Base-by-base conservation (phyloP, 495 filamentous ascomycete species). In the Cairneyella variabilis region DNA sequence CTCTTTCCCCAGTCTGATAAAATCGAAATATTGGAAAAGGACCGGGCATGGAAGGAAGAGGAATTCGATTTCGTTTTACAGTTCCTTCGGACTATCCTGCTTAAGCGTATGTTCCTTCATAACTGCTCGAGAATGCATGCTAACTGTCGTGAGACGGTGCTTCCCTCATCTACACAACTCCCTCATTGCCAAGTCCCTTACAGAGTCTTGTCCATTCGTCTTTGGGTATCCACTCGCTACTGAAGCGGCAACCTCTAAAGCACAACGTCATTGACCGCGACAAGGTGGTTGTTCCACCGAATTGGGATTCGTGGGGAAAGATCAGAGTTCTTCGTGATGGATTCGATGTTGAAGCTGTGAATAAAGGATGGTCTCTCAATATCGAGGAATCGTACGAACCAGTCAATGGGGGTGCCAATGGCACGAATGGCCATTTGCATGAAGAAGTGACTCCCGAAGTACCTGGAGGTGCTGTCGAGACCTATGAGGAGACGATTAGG, bases 231-330 rank as follows among this genome's bases (percentile, higher is more conserved):
- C 87, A 89, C 54, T 95, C 90, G n/a, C 76, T 92, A 48, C 68
- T 95, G 11, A 89, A 90, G 68, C 81, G 85, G 64, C 83, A 90
- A 56, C 81, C 84, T 36, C 73, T 97, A 22, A 96, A 91, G 70
- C 88, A 93, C 68, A 97, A 97, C 63, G 88, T 96, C 48, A 95
- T 96, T 56, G 95, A 97, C 66, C 77, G 95, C 26, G 95, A 97
- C 66, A 95, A 92, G 73, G 86, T 97, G 27, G 75, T 96, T 0
- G 84, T 99, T 1, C 95, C 93, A 3, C 86, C 90, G 10, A 95
- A 96, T 65, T 97, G 95, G 95, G 93, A 99, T 67, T 96, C 91
- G 0, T 97, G 92, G 90, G 92, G 89, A 23, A 99, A 97, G 69
- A 96, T 99, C 53, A 80, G 91, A 18, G 88, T 97, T 36, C 74